Base-by-base conservation (phyloP, 352 stramenopile species). In the Elongisporangium senticosum region DNA sequence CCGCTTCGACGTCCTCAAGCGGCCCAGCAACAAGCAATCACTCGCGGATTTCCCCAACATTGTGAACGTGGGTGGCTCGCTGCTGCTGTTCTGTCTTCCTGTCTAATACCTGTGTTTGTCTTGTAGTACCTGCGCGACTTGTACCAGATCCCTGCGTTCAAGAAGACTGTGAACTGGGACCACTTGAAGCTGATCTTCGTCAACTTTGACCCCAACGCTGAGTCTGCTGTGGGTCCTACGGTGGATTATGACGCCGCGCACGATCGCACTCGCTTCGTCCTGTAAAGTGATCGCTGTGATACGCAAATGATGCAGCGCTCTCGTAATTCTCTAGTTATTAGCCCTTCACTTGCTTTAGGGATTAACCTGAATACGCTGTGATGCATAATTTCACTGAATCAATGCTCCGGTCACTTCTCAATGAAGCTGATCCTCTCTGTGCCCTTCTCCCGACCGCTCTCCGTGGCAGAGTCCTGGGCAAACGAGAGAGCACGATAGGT, bases 111-210 rank as follows among this genome's bases (percentile, higher is more conserved):
- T 49, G 55, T 56, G 40, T 62, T 19, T 55, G 17, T 15, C 43
- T 26, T 39, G 22, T 48, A 72, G 70, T 79, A 79, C 50, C 21
- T 76, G n/a, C 64, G 62, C 8, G 71, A 79, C 37, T 69, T 97
- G 40, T 98, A 97, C 65, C 85, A 97, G 62, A 83, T 83, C 14
- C 70, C 73, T 11, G 84, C 64, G 3, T 67, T 97, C 19, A 43
- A 77, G 37, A 67, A 71, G 17, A 81, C 80, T 4, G 70, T 95
- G 6, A 68, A 95, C 63, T 95, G 96, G 77, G 60, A 88, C 20
- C 87, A 98, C 69, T 88, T 97, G 63, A 92, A 93, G 68, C 70
- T 72, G 37, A 83, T 96, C 61, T 95, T 94, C 60, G 95, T 78
- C 59, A 81, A 75, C 50, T 80, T 63, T n/a, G 83, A 96, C 55